Base-by-base conservation (phyloP, 2,329 filamentous ascomycete genomes). In the Ceratocystis smalleyi region DNA sequence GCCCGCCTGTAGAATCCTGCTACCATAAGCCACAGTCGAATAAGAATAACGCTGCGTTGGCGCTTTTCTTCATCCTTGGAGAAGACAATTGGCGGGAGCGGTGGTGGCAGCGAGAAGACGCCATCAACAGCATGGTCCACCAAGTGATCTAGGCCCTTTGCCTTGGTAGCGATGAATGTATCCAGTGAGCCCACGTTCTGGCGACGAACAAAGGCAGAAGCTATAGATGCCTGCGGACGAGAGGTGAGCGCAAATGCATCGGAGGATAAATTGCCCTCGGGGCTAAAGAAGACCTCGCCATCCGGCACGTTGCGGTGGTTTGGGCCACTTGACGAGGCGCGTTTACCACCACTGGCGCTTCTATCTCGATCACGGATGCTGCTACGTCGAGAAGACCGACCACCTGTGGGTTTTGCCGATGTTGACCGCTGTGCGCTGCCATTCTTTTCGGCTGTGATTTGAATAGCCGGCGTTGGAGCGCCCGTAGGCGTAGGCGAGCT, bases 11-110 rank as follows among this genome's bases (percentile, higher is more conserved):
- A 99, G 68, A 97, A 85, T 0, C 87, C 87, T 1, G 90, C 87
- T 67, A 96, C 90, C 71, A 94, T 87, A 7, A 96, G 78, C 94
- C 94, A 99, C 40, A 96, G 85, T 68, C 86, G 87, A 22, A 91
- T 77, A 17, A 99, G 72, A 10, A 84, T 76, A 5, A 76, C 75
- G 40, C 74, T 76, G 55, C 81, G 77, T 63, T 79, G 78, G 35
- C 76, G 75, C 68, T 75, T 77, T 67, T 79, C 75, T 68, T 80
- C 79, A 8, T 79, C 79, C 68, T 79, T 79, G 6, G 82, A 74
- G 64, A 84, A 83, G 43, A 81, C 77, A 19, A 84, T 74, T 17
- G 77, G 69, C 0, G 82, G 81, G 54, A 83, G 71, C 5, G 80
- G 71, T 59, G 76, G 76, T 5, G 78, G 75, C 4, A 77, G 74